Percentiles rank a stretch among this genome's conserved stretches.
These are phyloP conservation scores for Phytophthora pseudosyringae DNA, from an alignment of 352 stramenopile genomes.

Conservation along the genomic window DNA sequence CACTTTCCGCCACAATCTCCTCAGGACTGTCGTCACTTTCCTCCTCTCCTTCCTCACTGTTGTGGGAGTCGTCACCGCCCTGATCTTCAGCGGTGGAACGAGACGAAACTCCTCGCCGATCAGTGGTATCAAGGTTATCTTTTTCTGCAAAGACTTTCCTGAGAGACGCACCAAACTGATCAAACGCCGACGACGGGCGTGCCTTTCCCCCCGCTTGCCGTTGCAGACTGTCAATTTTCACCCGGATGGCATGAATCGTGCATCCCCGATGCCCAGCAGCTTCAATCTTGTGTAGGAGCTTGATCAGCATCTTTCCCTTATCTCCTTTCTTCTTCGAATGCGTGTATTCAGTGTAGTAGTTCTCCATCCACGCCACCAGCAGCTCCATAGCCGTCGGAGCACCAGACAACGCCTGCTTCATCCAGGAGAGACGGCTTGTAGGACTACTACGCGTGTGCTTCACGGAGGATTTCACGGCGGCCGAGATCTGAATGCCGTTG, in stretches of 20 bases:
- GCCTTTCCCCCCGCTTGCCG: slow-evolving; percentile 30
- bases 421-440: slow-evolving; percentile 30
- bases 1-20: slow-evolving; percentile 10
- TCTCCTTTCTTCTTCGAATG: slow-evolving; percentile 37
- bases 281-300: slow-evolving; percentile 29
- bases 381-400: slow-evolving; percentile 32
- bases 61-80: slow-evolving; percentile 5
- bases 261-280: slow-evolving; percentile 25
- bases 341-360: slow-evolving; percentile 26
- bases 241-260: slow-evolving; percentile 36
- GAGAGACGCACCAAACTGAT: slow-evolving; percentile 26
- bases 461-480: slow-evolving; percentile 7
- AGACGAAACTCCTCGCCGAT: slow-evolving; percentile 1
- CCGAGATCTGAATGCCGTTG: background rate
- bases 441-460: slow-evolving; percentile 21
- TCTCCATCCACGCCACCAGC: slow-evolving; percentile 32
- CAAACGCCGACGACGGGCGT: slow-evolving; percentile 30
- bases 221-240: slow-evolving; percentile 42
- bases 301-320: slow-evolving; percentile 33
- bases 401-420: slow-evolving; percentile 28
- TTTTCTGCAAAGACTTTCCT: slow-evolving; percentile 27
- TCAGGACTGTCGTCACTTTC: slow-evolving; percentile 4
- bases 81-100: background rate
- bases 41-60: slow-evolving; percentile 16
- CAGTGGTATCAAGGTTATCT: slow-evolving; percentile 2